These are phyloP conservation scores for Vaccinium macrocarpon DNA, from an alignment of 148 eudicot genomes.

Conservation along the genomic window DNA sequence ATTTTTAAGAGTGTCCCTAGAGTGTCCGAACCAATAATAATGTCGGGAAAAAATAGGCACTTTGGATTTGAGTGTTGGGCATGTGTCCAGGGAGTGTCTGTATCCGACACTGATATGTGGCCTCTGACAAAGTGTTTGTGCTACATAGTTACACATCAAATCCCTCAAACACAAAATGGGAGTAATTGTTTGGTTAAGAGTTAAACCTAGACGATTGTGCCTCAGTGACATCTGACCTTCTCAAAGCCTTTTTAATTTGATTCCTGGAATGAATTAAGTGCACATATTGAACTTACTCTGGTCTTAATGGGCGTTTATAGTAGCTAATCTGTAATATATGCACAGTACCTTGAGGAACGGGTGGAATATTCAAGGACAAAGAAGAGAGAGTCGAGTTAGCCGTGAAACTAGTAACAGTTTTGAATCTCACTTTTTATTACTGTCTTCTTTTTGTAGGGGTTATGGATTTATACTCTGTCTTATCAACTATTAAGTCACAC, in stretches of 20 bases:
- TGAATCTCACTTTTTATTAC: background rate
- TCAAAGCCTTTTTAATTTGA: background rate
- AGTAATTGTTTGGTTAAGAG: background rate
- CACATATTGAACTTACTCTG: background rate
- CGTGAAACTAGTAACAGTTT: background rate
- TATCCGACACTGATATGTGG: too few species aligned
- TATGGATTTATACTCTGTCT: background rate
- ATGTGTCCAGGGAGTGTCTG: too few species aligned
- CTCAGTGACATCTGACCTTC: background rate
- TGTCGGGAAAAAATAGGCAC: too few species aligned
- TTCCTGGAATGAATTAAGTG: background rate
- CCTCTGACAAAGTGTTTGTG: too few species aligned
- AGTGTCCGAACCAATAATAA: too few species aligned
- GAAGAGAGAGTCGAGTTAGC: background rate
- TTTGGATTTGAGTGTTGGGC: too few species aligned
- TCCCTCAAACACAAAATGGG: background rate
- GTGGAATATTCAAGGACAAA: conserved; percentile 1
- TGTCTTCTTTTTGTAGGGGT: background rate
- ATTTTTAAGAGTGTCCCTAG: too few species aligned
- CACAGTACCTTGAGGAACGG: background rate
- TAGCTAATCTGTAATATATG: background rate
- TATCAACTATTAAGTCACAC: too few species aligned
- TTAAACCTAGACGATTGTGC: background rate
- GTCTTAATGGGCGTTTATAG: background rate
- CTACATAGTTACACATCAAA: background rate